A percentile compares a stretch with the other conserved stretches of the same genome.
These are phyloP conservation scores for Toxoplasma gondii DNA, from an alignment of 169 alveolate species.

Conservation along the genomic window DNA sequence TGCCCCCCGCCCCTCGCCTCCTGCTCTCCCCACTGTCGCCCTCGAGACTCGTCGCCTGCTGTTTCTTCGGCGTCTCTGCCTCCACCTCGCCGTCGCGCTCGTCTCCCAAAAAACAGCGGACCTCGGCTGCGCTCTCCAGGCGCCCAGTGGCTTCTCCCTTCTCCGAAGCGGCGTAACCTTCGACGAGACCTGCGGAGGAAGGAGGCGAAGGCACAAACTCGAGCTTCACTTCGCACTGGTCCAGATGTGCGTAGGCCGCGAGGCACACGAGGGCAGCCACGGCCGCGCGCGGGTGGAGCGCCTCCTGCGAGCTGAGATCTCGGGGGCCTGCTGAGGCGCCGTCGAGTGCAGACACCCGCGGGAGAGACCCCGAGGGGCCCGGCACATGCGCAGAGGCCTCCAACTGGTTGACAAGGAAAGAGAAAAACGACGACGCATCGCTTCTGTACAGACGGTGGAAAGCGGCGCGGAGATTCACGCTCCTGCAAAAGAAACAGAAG, in stretches of 20 bases:
- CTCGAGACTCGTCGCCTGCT: neutral
- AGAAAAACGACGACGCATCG: conserved; percentile 15
- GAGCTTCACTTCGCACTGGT: conserved; percentile 5
- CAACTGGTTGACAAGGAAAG: neutral
- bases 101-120: too few relatives aligned
- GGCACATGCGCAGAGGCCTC: neutral
- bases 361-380: neutral
- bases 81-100: too few relatives aligned
- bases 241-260: neutral
- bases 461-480: neutral
- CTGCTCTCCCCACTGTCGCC: neutral
- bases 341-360: neutral
- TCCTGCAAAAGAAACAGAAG: neutral
- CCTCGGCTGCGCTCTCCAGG: too few relatives aligned
- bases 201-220: neutral
- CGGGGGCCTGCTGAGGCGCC: neutral
- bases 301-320: neutral
- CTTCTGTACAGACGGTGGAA: conserved; percentile 1
- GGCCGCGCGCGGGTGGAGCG: neutral
- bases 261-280: conserved; percentile 7
- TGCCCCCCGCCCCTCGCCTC: neutral
- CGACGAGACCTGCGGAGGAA: neutral
- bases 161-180: neutral
- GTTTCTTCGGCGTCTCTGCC: neutral
- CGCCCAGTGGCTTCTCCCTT: too few relatives aligned